Evolutionary conservation across 305 asterid species (phyloP), one percentile per base, ranked within the genome.

Genomic region (Fraxinus sp.): DNA sequence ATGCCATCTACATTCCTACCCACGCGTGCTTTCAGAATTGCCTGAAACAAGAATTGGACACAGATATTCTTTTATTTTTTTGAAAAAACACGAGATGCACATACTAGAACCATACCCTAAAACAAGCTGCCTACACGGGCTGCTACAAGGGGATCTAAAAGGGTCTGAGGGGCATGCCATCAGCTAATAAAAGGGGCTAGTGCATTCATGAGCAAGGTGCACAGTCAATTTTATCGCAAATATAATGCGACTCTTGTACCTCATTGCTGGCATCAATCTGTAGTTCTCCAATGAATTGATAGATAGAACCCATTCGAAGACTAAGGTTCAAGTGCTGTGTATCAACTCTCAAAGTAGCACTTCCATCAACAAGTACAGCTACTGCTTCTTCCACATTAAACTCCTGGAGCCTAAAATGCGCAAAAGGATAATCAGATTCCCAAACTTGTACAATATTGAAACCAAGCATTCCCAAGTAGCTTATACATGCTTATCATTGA

Each of bases 231-330:
- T 68, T 5, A 70, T 64, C 26, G 71, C 36, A 8, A 49, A 49
- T 39, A 74, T 86, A 71, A 55, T 33, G 80, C 8, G 64, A 78
- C 22, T 9, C 33, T 4, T 64, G 22, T 85, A 95, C 99, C 97
- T 96, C 92, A 74, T 88, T 80, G 76, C 39, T 35, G 80, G 95
- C 90, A 24, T 90, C 89, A 39, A 94, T 85, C 44, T 87, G 90
- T 77, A 96, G 88, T 86, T 96, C 99, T 44, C 99, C 99, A 28
- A 96, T 94, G 88, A 96, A 96, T 85, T 96, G 98, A 85, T 92
- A 94, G 79, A 91, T 81, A 5, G 98, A 94, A 64, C 97, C 98
- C 28, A 78, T 7, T 28, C 93, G 93, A 80, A 96, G 87, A 86
- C 84, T 92, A 90, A 96, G 84, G 44, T 78, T 88, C 88, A 94